Evolutionary conservation across 2,329 filamentous ascomycete genomes (phyloP), one percentile per base, ranked within the genome.

Genomic region (Pestalotiopsis sp.): DNA sequence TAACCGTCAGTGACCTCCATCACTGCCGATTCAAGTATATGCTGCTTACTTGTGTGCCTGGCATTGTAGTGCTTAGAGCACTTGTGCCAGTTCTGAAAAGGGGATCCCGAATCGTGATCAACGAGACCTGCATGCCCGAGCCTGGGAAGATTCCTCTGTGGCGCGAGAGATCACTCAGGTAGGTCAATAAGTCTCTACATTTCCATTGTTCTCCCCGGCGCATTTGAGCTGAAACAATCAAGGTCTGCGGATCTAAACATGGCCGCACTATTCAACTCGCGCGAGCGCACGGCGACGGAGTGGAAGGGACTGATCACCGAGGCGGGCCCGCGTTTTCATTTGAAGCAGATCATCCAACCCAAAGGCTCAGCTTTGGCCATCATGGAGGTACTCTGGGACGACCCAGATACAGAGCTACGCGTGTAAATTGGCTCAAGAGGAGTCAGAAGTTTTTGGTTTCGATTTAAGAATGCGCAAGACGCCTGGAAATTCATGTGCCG

Each of bases 241-340:
- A 72, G 71, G n/a, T 25, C 68, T n/a, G 78, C 75, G 58, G 83
- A 84, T 74, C 61, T 84, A 70, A 74, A 77, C 41, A 79, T 84
- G 78, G 78, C 81, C 72, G 75, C 78, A 23, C 58, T 81, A 27
- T 79, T 81, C 20, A 83, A 83, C 71, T 76, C 77, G 0, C 76
- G 76, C 68, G 82, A 84, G 72, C 73, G 82, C n/a, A 74, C 75
- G 0, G 70, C 77, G 0, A 71, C 71, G 36, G 80, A 78, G 12
- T 83, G 80, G 81, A 78, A 76, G 72, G 70, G 72, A 7, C 70
- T 83, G 6, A 77, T 82, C 58, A 62, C 27, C 31, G 68, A 71
- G 61, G 81, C 81, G 3, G 80, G 83, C 68, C 70, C 78, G 49
- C 70, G 78, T 20, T 81, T 81, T 25, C 13, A 14, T 7, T 4